Evolutionary conservation across 1,139 yeast species (phyloP), one percentile per base, ranked within the genome.

Genomic region (Torulaspora pretoriensis): DNA sequence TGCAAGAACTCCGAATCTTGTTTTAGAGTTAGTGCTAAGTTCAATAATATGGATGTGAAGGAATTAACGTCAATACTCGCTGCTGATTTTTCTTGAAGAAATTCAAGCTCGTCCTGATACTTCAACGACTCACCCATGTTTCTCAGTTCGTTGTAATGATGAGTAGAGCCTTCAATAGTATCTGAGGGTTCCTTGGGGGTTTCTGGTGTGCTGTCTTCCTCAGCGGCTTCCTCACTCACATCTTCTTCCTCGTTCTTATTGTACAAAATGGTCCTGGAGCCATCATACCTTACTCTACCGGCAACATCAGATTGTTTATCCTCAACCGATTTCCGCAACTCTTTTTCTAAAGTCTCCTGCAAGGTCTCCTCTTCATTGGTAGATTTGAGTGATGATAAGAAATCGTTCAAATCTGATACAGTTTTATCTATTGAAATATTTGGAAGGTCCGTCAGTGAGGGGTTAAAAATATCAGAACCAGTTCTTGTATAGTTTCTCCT

Each of bases 81-180:
- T 8, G 49, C 39, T 6, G 40, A 32, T 12, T 47, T 45, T 6
- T 45, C 45, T 10, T 46, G 40, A 14, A 59, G 32, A 43, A 60
- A 60, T 7, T 60, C 63, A n/a, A 57, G 43, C 31, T 62, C 65
- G 29, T 61, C 63, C 46, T 58, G 56, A 43, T 54, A 60, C 43
- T 59, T 55, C 17, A 59, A 35, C 6, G 51, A 49, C 22, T 57
- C 55, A 8, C 65, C 64, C 48, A 60, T 53, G 26, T 55, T 54
- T 37, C 51, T 55, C 37, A 61, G 43, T 40, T 60, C 64, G 37
- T 56, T 56, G 36, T 51, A 55, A 40, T 59, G 60, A 30, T 49
- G 51, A 7, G 55, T 47, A 8, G 51, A 30, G 14, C 28, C 35
- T 13, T 39, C 32, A 16, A 35, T 40, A 16, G 28, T 17, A 13